Conservation (phyloP, 495 filamentous ascomycete genomes). For the Aspergillus heteromorphus region DNA sequence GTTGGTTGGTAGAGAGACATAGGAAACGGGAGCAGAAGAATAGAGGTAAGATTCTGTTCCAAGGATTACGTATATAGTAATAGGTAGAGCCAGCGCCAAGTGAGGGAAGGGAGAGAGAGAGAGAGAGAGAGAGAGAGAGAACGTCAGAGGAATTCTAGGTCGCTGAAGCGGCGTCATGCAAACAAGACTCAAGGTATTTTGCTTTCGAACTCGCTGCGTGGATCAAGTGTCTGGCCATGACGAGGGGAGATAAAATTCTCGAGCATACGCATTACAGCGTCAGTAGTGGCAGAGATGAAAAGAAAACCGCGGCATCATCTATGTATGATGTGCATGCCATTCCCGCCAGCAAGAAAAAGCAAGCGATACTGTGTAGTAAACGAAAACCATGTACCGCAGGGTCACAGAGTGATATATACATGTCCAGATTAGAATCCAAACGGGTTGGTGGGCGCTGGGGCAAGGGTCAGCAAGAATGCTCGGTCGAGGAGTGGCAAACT, state of each 20-base stretch:
- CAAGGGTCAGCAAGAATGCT: slow-evolving; percentile 13
- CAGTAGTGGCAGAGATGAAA: slow-evolving; percentile 5
- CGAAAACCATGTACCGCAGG: slow-evolving; percentile 20
- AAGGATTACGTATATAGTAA: slow-evolving; percentile 9
- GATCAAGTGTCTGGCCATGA: slow-evolving; percentile 8
- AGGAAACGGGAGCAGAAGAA: not conserved
- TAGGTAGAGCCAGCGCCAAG: not conserved
- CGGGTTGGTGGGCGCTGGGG: slow-evolving; percentile 78
- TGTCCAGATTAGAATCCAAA: slow-evolving; percentile 68
- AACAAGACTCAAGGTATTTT: slow-evolving; percentile 5
- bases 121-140: slow-evolving; percentile 2
- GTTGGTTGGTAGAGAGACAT: not conserved
- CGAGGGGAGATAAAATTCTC: not conserved
- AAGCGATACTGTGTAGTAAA: slow-evolving; percentile 19
- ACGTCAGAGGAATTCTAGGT: slow-evolving; percentile 13
- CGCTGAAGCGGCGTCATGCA: slow-evolving; percentile 19
- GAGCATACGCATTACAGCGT: slow-evolving; percentile 16
- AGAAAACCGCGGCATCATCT: slow-evolving; percentile 1
- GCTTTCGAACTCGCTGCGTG: slow-evolving; percentile 5
- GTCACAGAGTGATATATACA: slow-evolving; percentile 20
- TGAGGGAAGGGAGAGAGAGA: not conserved
- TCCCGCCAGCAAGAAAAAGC: slow-evolving; percentile 13
- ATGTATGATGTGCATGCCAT: slow-evolving; percentile 10
- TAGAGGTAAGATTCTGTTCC: not conserved
- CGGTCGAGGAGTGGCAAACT: not conserved